Evolutionary conservation across 2,329 filamentous ascomycete species (phyloP), one percentile per base, ranked within the genome.

Genomic region (Balansia obtecta): DNA sequence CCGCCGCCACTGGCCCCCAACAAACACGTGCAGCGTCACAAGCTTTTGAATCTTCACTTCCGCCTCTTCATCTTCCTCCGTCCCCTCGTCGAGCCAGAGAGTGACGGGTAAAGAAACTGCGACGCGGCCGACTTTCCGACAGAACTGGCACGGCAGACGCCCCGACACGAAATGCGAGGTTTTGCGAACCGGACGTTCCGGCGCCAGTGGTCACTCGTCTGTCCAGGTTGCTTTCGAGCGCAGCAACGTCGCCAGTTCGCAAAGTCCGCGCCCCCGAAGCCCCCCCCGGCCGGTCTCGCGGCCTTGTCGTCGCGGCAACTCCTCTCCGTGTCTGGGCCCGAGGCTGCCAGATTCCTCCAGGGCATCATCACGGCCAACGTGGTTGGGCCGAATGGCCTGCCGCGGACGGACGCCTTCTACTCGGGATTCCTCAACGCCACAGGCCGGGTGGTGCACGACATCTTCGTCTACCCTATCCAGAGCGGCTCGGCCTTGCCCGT

Each of bases 401-500:
- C 68, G 2, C 65, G 66, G 22, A 60, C 57, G 3, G 67, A 70
- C 0, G 83, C 81, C 4, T 82, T 85, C 64, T 97, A 95, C 67
- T 76, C 85, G 7, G 88, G 83, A 0, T 95, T 98, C 61, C 74
- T 98, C 41, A 95, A 86, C 57, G 88, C 91, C 8, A 80, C 81
- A 53, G 93, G 93, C 41, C 80, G 90, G 51, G 77, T 98, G 10
- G 71, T 96, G 42, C 80, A 91, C 70, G 93, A 98, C 68, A 85
- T 89, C 48, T 95, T 97, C 66, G 74, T 98, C 45, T 96, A 95
- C 71, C 84, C 82, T 0, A 69, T 79, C 55, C 51, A 18, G 44
- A 58, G 56, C 49, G 60, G 53, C 45, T 57, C 57, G 6, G 60
- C 58, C 12, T 49, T 57, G 15, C 52, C 58, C 30, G 54, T 48